These are phyloP conservation scores for Blattamonas nauphoetae DNA, from an alignment of 78 protist species.

Conservation along the genomic window DNA sequence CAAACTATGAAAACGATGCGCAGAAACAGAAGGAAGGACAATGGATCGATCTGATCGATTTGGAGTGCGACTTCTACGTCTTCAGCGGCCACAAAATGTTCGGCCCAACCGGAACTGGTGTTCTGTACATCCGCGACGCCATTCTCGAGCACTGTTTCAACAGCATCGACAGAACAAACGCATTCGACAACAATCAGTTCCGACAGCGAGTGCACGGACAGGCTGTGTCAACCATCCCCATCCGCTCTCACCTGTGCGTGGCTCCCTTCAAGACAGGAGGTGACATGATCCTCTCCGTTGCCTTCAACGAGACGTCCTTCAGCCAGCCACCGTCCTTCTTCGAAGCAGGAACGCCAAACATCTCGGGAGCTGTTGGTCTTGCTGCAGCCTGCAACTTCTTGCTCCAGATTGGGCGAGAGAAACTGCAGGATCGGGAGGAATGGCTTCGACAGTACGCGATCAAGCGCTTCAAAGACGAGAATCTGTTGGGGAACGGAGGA, in stretches of 20 bases:
- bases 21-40: neutral
- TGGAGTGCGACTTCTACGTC: conserved; percentile 22
- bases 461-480: neutral
- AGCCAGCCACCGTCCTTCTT: conserved; percentile 26
- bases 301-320: conserved; percentile 24
- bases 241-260: no score
- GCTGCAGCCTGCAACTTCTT: conserved; percentile 35
- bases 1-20: neutral
- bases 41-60: conserved; percentile 13
- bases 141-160: no score
- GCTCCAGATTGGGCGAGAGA: neutral
- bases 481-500: neutral
- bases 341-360: conserved; percentile 43
- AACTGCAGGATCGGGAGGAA: neutral
- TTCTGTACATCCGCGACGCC: conserved; percentile 15
- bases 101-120: conserved; percentile 48
- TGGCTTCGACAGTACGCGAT: conserved; percentile 5
- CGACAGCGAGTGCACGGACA: no score
- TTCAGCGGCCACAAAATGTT: conserved; percentile 46
- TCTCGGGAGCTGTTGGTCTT: conserved; percentile 21
- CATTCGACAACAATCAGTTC: no score
- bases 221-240: no score
- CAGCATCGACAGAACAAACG: no score
- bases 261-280: conserved; percentile 39
- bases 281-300: conserved; percentile 38